phyloP scores from a whole-genome alignment of 2,329 filamentous ascomycete species.

The Beauveria scarabaeidicola region DNA sequence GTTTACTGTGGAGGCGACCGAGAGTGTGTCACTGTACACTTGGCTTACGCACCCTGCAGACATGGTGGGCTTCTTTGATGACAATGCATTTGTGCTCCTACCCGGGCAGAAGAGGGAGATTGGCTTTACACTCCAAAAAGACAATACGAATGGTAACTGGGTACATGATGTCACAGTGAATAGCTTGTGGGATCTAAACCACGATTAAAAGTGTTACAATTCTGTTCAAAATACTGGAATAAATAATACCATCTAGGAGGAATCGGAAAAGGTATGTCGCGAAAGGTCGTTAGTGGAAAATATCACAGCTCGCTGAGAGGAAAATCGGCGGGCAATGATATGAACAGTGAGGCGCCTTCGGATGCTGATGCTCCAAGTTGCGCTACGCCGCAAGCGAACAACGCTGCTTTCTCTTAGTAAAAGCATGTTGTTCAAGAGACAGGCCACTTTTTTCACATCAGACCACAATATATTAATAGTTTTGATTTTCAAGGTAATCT shows the following conservation, averaged over 20 bases:
- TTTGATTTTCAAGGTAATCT: no score
- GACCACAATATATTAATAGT: no score
- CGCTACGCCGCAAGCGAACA: no score
- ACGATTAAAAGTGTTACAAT: neutral
- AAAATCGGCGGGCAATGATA: no score
- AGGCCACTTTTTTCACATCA: no score
- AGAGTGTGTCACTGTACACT: conserved; percentile 13
- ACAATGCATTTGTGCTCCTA: conserved; percentile 14
- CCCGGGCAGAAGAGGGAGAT: conserved; percentile 14
- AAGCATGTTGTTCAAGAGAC: no score
- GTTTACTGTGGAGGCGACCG: conserved; percentile 14
- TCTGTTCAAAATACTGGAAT: neutral
- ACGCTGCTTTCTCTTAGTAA: no score
- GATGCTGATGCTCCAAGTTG: no score
- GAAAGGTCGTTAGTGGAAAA: neutral
- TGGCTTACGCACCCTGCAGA: conserved; percentile 14
- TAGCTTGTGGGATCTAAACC: conserved; percentile 14
- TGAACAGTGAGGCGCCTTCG: no score
- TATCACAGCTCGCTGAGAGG: no score
- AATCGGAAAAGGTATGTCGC: neutral
- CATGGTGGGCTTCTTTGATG: conserved; percentile 14
- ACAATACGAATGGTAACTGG: conserved; percentile 12
- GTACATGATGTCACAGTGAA: conserved; percentile 12
- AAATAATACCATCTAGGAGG: neutral
- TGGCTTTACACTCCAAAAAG: conserved; percentile 13